phyloP scores from a whole-genome alignment of 768 basidiomycete genomes.

The Xerocomellus amylosporus region DNA sequence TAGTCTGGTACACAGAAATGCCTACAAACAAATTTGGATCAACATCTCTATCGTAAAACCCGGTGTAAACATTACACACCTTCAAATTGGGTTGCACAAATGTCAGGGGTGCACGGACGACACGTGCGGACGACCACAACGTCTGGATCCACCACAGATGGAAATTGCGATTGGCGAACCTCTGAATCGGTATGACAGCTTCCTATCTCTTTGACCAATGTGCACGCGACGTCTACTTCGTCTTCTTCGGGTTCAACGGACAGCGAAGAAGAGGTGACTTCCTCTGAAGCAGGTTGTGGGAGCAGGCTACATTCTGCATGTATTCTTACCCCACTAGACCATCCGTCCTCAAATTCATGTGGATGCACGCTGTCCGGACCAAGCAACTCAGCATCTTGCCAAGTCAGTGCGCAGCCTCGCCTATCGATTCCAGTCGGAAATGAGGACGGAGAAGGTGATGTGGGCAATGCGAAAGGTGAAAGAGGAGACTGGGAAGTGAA shows the following conservation, averaged over 20 bases:
- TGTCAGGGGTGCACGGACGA: slow-evolving; percentile 57
- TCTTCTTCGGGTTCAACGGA: slow-evolving; percentile 3
- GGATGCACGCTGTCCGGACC: slow-evolving; percentile 45
- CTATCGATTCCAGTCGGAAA: slow-evolving; percentile 4
- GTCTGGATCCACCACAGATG: slow-evolving; percentile 18
- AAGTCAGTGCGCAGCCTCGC: slow-evolving; percentile 30
- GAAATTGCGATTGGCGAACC: neutral
- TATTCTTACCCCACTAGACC: slow-evolving; percentile 23
- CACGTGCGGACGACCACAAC: slow-evolving; percentile 61
- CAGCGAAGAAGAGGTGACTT: neutral
- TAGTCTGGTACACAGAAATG: slow-evolving; percentile 73
- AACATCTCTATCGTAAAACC: slow-evolving; percentile 1
- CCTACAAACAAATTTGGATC: slow-evolving; percentile 38
- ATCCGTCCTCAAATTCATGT: slow-evolving; percentile 41
- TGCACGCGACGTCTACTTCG: neutral
- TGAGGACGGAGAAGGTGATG: slow-evolving; percentile 10
- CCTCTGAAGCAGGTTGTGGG: slow-evolving; percentile 7
- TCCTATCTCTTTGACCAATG: slow-evolving; percentile 5
- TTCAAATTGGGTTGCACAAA: slow-evolving; percentile 68
- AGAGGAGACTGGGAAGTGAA: slow-evolving; percentile 12
- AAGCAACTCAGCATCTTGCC: slow-evolving; percentile 45
- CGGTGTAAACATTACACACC: slow-evolving; percentile 40
- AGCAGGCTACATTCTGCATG: slow-evolving; percentile 9
- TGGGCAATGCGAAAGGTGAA: slow-evolving; percentile 12
- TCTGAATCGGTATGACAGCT: slow-evolving; percentile 2